Conservation (phyloP, 75 land plant species). For the Larix kaempferi region DNA sequence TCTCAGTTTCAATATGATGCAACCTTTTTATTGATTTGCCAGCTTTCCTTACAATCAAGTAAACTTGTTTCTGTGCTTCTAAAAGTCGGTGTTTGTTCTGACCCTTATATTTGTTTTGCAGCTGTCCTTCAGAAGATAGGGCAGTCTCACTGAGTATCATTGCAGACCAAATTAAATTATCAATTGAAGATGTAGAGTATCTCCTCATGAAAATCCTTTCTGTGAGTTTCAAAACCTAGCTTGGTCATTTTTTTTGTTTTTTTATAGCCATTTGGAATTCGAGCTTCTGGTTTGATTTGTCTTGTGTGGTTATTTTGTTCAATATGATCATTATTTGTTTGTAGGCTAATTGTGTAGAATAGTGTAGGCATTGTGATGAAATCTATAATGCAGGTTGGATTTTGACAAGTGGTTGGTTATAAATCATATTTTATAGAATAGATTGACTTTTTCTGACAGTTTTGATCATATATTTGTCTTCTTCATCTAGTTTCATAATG, state of each 20-base stretch:
- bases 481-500: no score
- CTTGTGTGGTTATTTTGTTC: neutral
- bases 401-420: neutral
- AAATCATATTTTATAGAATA: neutral
- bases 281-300: neutral
- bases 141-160: conserved; percentile 85
- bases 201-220: conserved; percentile 98
- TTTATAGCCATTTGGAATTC: neutral
- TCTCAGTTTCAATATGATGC: no score
- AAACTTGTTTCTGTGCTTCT: neutral
- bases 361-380: neutral
- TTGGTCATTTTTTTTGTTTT: neutral
- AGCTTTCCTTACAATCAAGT: neutral
- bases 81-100: neutral
- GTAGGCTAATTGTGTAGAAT: neutral
- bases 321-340: neutral
- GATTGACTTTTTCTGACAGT: neutral
- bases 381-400: neutral
- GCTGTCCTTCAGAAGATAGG: conserved; percentile 95
- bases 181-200: conserved; percentile 92
- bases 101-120: conserved; percentile 22
- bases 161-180: conserved; percentile 87
- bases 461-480: no score
- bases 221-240: conserved; percentile 37
- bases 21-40: neutral